These are phyloP conservation scores for Eucalyptus regnans DNA, from an alignment of 345 rosid species.

Conservation along the genomic window DNA sequence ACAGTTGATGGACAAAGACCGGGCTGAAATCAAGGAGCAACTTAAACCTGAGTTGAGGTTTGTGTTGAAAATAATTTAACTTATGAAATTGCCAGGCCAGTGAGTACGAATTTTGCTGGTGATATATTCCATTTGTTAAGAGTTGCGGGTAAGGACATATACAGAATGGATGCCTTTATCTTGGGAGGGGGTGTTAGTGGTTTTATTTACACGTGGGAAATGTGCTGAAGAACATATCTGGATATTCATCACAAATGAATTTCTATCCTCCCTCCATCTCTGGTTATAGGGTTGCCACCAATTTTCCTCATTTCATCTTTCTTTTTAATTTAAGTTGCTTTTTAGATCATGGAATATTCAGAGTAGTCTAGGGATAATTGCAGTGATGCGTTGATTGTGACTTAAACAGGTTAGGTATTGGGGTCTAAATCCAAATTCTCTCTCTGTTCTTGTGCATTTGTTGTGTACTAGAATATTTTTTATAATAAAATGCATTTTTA, in stretches of 20 bases:
- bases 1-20: slow-evolving; percentile 30
- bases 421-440: neutral
- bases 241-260: neutral
- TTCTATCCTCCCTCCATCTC: neutral
- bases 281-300: neutral
- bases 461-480: neutral
- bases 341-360: neutral
- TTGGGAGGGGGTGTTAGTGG: neutral
- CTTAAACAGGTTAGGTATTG: neutral
- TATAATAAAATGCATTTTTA: neutral
- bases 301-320: neutral
- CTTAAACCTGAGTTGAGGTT: slow-evolving; percentile 71
- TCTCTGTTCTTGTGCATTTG: neutral
- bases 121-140: neutral
- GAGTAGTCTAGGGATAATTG: neutral
- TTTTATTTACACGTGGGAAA: neutral
- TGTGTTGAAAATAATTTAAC: slow-evolving; percentile 6
- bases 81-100: neutral
- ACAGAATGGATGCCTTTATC: neutral
- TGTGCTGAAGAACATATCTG: neutral
- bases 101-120: neutral
- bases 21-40: slow-evolving; percentile 30
- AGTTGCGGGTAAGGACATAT: neutral
- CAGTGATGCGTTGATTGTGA: neutral
- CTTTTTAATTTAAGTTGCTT: neutral